Evolutionary conservation across 1,139 yeast species (phyloP), one percentile per base, ranked within the genome.

Genomic region (Arxiozyma slooffiae): DNA sequence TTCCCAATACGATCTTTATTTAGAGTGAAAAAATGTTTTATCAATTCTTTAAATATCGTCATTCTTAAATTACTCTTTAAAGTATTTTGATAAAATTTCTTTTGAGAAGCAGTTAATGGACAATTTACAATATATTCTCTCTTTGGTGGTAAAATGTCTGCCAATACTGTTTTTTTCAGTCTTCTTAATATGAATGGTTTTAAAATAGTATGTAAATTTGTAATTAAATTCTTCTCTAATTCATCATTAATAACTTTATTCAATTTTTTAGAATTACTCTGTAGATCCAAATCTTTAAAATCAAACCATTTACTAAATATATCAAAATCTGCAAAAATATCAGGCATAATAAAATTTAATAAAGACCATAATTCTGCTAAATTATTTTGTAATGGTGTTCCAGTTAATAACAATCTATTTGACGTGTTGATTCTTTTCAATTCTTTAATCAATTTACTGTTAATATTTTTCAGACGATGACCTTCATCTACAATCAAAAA

Each of bases 401-500:
- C 97, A 0, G 97, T 90, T 17, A 90, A 71, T 40, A 90, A 70
- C 48, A 90, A 70, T 54, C 96, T 72, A 62, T 90, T 90, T 1
- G 79, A 72, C 0, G 82, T 81, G 37, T 78, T 72, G 36, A 87
- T 73, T 57, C 75, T 76, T 60, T 87, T 89, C 57, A 90, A 73
- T 54, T 81, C 81, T 50, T 76, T 76, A 50, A 90, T 83, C 54
- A 90, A 72, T 56, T 81, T 71, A 64, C 95, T 85, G 58, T 89
- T 81, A 57, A 81, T 78, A 63, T 90, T 90, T 61, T 90, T 92
- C 57, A 90, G 71, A 42, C 97, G 73, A 67, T 90, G 97, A 6
- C 97, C 97, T 67, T 90, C 97, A 67, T 90, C 97, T n/a, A 90
- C 95, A 48, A 89, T 85, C 50, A 92, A 70, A 63, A 82, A 90